These are phyloP conservation scores for Diaporthe helianthi DNA, from an alignment of 2,329 filamentous ascomycete genomes.

Conservation along the genomic window DNA sequence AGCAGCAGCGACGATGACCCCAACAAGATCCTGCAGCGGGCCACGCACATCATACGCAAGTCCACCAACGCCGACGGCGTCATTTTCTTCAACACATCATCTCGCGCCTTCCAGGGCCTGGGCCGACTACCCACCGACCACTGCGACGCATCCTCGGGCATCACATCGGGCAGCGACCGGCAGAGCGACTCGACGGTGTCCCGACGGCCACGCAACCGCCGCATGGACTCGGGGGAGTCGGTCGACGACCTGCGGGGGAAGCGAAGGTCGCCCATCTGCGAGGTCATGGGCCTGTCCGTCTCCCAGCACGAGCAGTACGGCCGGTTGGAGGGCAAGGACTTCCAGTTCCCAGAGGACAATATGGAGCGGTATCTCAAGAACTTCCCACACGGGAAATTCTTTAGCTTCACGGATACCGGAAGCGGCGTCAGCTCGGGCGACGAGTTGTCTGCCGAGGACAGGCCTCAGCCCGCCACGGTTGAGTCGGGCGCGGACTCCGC, in stretches of 20 bases:
- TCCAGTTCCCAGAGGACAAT: conserved; percentile 23
- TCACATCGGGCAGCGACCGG: conserved; percentile 28
- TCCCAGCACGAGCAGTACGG: conserved; percentile 29
- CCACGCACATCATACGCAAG: conserved; percentile 51
- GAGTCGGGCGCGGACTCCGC: not conserved
- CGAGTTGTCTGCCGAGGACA: conserved; percentile 28
- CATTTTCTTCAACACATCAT: conserved; percentile 40
- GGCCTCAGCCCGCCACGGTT: conserved; percentile 29
- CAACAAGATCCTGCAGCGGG: conserved; percentile 45
- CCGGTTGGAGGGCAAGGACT: conserved; percentile 14
- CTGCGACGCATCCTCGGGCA: conserved; percentile 21
- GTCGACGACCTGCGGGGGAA: conserved; percentile 15
- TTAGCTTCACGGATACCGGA: conserved; percentile 30
- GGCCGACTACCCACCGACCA: not conserved
- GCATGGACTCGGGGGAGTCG: conserved; percentile 15
- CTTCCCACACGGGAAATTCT: conserved; percentile 29
- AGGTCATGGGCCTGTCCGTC: conserved; percentile 25
- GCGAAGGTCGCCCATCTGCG: not conserved
- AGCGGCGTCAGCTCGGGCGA: conserved; percentile 13
- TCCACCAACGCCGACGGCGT: conserved; percentile 52
- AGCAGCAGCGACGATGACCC: conserved; percentile 1
- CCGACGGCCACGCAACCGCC: not conserved
- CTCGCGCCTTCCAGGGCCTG: conserved; percentile 23
- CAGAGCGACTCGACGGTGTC: conserved; percentile 3
- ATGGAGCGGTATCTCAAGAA: conserved; percentile 28